Base-by-base conservation (phyloP, 345 rosid species). In the Acer yangbiense region DNA sequence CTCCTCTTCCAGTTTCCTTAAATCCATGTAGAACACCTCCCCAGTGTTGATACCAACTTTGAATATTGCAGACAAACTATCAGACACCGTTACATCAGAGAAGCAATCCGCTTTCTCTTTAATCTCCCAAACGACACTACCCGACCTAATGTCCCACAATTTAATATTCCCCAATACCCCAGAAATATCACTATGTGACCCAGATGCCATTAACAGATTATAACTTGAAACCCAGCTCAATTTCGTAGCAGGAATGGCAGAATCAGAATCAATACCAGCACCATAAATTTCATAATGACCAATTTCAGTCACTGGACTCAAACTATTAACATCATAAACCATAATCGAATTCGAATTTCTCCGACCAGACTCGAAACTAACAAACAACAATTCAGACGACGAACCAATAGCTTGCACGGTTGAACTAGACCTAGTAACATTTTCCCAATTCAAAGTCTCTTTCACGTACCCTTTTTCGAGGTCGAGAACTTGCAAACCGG, bases 331-430 rank as follows among this genome's bases (percentile, higher is more conserved):
- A 80, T 94, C 98, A 79, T 94, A 92, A 62, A 94, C 93, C 94
- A 94, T 74, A 21, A 96, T 88, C 2, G 97, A 82, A 81, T 89
- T 96, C 69, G 98, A 92, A 80, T 94, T 96, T 75, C 98, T 79
- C 77, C 99, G 80, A 57, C 94, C 87, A 1, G 99, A 96, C 76
- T 96, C 99, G n/a, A 94, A 96, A 82, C 99, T 92, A 18, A 91
- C 83, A 66, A 96, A 94, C 32, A 96, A n/a, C 43, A 65, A 81
- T 29, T 89, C 92, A 67, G 78, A 58, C 0, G 93, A 89, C 1
- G 92, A 86, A 20, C 95, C 98, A 25, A 96, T 88, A 0, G 94
- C 98, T 72, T 94, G 99, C 54, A 94, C 98, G 13, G 93, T 96
- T 0, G 93, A 91, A 76, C 93, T 86, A 46, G 97, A 92, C 78